Percentiles rank a stretch among this genome's conserved stretches.
Conservation (phyloP, 495 filamentous ascomycete species). For the Neurospora africana region DNA sequence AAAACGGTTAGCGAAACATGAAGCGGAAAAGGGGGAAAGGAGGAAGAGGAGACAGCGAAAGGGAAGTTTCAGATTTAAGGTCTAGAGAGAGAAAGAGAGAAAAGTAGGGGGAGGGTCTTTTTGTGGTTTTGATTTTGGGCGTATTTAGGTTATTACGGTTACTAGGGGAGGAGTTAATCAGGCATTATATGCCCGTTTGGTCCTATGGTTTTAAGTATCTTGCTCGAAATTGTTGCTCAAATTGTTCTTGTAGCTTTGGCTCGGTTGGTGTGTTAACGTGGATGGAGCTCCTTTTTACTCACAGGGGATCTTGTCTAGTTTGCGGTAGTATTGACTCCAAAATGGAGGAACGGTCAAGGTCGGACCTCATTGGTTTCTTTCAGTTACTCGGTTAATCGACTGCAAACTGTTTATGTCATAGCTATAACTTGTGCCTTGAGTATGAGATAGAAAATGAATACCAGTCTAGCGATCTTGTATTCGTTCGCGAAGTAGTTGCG, state of each 20-base stretch:
- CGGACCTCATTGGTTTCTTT: no score
- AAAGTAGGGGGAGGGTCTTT: not conserved
- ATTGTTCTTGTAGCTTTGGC: not conserved
- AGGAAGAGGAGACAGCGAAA: not conserved
- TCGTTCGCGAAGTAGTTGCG: no score
- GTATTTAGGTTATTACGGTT: not conserved
- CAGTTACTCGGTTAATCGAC: no score
- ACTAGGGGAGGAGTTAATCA: not conserved
- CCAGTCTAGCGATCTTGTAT: no score
- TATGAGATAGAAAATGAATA: no score
- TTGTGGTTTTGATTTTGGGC: not conserved
- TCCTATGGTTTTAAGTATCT: not conserved
- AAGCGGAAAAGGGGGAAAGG: not conserved
- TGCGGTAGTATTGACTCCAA: no score
- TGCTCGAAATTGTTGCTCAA: not conserved
- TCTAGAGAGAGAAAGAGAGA: not conserved
- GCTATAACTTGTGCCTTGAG: no score
- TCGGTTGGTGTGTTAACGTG: no score
- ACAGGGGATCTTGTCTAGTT: no score
- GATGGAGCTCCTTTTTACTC: no score
- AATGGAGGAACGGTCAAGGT: no score
- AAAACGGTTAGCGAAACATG: not conserved
- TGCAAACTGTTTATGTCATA: no score
- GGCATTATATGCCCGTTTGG: not conserved
- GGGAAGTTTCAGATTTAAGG: not conserved